phyloP scores from a whole-genome alignment of 306 rosid genomes.

The Rosa chinensis region DNA sequence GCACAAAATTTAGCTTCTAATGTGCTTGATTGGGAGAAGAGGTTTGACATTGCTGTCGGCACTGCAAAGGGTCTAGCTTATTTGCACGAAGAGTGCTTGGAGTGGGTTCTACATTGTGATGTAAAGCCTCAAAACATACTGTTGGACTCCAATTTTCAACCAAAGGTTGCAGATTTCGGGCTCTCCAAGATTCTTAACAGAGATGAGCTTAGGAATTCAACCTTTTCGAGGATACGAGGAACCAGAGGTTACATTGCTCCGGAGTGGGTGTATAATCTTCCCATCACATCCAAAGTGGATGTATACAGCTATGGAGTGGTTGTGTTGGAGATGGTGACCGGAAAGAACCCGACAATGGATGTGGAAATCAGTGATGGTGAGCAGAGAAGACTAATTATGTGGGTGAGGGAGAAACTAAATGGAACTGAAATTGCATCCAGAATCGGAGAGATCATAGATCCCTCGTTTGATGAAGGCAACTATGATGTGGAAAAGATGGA shows the following conservation, averaged over 20 bases:
- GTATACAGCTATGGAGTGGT: constrained; percentile 68
- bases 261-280: constrained; percentile 56
- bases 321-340: constrained; percentile 55
- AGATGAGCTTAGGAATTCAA: constrained; percentile 27
- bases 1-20: constrained; percentile 30
- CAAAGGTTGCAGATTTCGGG: constrained; percentile 72
- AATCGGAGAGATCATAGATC: constrained; percentile 45
- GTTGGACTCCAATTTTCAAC: constrained; percentile 39
- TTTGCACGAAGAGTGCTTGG: constrained; percentile 70
- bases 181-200: constrained; percentile 49
- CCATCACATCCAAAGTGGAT: constrained; percentile 66
- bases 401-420: constrained; percentile 38
- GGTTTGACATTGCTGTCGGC: constrained; percentile 55
- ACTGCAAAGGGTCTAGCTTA: constrained; percentile 57
- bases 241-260: constrained; percentile 77
- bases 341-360: constrained; percentile 34
- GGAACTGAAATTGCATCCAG: constrained; percentile 8
- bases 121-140: constrained; percentile 72
- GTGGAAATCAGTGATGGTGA: constrained; percentile 17
- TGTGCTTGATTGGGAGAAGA: constrained; percentile 42
- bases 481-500: constrained; percentile 33
- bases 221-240: constrained; percentile 51
- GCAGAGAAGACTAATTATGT: constrained; percentile 36
- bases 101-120: constrained; percentile 76
- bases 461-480: constrained; percentile 22